Conservation (phyloP, 140 eudicot species). For the Artemisia princeps region DNA sequence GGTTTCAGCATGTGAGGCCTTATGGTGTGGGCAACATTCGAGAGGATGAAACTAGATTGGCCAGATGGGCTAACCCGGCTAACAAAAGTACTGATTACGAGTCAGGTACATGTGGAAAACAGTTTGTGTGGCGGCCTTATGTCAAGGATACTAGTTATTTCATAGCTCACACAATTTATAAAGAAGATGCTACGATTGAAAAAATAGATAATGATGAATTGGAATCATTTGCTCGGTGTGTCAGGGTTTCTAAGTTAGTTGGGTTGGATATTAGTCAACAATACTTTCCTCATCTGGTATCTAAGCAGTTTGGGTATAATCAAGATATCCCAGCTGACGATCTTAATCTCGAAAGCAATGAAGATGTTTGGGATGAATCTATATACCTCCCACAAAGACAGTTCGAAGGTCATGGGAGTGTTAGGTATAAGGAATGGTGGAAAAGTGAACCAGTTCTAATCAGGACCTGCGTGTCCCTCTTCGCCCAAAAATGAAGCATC, state of each 20-base stretch:
- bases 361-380: slow-evolving; percentile 31
- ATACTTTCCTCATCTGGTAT: slow-evolving; percentile 39
- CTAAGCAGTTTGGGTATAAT: slow-evolving; percentile 41
- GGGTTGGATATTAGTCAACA: slow-evolving; percentile 28
- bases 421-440: slow-evolving; percentile 21
- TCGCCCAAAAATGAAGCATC: slow-evolving; percentile 13
- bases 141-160: no score
- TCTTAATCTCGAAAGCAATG: not conserved
- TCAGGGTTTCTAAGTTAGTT: slow-evolving; percentile 22
- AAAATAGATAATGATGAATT: slow-evolving; percentile 19
- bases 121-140: no score
- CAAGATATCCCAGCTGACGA: slow-evolving; percentile 35
- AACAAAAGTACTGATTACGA: no score
- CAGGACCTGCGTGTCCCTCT: slow-evolving; percentile 12
- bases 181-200: not conserved
- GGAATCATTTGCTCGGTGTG: slow-evolving; percentile 19
- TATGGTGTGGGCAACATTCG: no score
- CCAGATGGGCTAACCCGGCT: no score
- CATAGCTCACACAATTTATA: no score
- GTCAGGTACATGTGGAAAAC: no score
- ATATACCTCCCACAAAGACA: slow-evolving; percentile 24
- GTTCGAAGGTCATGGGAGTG: slow-evolving; percentile 11
- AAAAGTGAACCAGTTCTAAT: slow-evolving; percentile 3
- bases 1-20: no score
- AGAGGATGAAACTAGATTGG: no score